Percentiles rank a stretch among this genome's conserved stretches.
These are phyloP conservation scores for Cryptococcus neoformans DNA, from an alignment of 1,284 basidiomycete genomes.

Conservation along the genomic window DNA sequence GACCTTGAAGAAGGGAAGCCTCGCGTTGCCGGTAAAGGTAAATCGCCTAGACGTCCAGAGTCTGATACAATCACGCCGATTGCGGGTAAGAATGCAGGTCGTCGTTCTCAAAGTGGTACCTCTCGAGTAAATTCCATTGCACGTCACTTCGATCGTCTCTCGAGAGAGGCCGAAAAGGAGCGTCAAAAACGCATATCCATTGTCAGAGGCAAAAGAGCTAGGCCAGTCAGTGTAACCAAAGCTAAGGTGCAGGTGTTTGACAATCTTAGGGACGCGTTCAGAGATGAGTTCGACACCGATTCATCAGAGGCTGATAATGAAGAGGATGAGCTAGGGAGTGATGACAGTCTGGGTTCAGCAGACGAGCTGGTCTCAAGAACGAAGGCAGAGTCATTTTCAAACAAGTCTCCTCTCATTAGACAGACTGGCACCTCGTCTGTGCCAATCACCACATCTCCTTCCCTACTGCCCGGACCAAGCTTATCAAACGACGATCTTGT, in stretches of 20 bases:
- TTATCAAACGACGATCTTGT: neutral
- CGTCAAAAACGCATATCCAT: slow-evolving; percentile 51
- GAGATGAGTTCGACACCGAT: slow-evolving; percentile 71
- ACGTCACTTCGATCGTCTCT: slow-evolving; percentile 54
- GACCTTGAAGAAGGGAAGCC: slow-evolving; percentile 27
- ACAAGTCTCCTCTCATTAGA: slow-evolving; percentile 17
- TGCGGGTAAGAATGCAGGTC: slow-evolving; percentile 13
- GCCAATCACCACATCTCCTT: neutral
- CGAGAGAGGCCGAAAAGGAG: slow-evolving; percentile 55
- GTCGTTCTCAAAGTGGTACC: slow-evolving; percentile 25
- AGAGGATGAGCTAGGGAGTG: slow-evolving; percentile 49
- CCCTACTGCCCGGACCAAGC: neutral
- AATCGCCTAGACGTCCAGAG: slow-evolving; percentile 24
- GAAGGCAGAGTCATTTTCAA: slow-evolving; percentile 23
- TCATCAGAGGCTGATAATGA: slow-evolving; percentile 86
- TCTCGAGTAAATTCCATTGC: slow-evolving; percentile 55
- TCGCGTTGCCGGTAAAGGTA: slow-evolving; percentile 39
- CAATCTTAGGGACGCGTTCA: slow-evolving; percentile 87
- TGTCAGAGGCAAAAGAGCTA: slow-evolving; percentile 79
- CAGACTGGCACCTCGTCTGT: slow-evolving; percentile 1
- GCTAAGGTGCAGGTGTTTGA: slow-evolving; percentile 89
- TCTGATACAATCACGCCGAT: slow-evolving; percentile 16
- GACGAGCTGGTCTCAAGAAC: neutral
- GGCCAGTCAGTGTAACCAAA: slow-evolving; percentile 84
- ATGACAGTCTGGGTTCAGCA: slow-evolving; percentile 21